Evolutionary conservation across 345 rosid species (phyloP).

Genomic region (Citrus maxima): DNA sequence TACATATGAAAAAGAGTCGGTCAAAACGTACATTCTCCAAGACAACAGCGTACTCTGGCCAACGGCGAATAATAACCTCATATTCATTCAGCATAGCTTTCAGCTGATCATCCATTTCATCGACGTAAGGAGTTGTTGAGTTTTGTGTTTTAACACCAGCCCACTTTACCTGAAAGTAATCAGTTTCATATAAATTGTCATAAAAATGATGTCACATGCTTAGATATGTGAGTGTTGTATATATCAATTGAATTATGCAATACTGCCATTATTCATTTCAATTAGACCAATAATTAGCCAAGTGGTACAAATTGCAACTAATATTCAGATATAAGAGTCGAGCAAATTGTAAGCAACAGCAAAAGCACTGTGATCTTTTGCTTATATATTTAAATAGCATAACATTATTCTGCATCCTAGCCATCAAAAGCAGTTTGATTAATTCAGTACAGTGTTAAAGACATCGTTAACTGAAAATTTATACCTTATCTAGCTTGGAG

Average conservation of each 20-base stretch:
- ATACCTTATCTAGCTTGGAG: conserved; percentile 89
- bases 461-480: conserved; percentile 5
- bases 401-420: background rate
- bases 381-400: too few relatives aligned
- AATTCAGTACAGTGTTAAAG: background rate
- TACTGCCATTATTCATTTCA: background rate
- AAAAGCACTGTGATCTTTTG: background rate
- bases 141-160: conserved; percentile 64
- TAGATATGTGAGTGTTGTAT: background rate
- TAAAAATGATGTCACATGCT: background rate
- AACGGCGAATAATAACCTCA: conserved; percentile 72
- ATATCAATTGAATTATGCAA: background rate
- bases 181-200: conserved; percentile 17
- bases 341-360: background rate
- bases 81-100: conserved; percentile 63
- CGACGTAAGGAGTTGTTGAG: conserved; percentile 84
- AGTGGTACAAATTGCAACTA: background rate
- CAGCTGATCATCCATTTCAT: conserved; percentile 82
- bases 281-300: background rate
- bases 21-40: conserved; percentile 69
- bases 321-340: background rate
- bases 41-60: conserved; percentile 82
- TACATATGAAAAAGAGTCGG: background rate
- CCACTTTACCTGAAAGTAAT: conserved; percentile 69
- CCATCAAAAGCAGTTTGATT: background rate